phyloP scores from a whole-genome alignment of 352 stramenopile genomes.

The Pilasporangium apinafurcum region DNA sequence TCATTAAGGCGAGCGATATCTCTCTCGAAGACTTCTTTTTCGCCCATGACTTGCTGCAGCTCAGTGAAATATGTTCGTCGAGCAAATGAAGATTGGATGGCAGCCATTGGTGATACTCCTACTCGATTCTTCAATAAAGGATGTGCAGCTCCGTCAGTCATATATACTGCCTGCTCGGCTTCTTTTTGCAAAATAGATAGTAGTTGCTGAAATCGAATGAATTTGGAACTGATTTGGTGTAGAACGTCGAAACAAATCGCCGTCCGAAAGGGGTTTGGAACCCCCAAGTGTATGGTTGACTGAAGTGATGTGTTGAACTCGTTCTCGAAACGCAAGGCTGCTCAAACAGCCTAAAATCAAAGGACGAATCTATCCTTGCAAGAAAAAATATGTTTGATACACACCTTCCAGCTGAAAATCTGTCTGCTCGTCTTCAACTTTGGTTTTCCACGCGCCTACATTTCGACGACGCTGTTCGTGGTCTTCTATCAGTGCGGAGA shows the following conservation, averaged over 20 bases:
- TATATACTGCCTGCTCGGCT: conserved; percentile 33
- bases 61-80: conserved; percentile 52
- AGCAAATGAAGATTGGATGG: conserved; percentile 14
- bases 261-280: conserved; percentile 49
- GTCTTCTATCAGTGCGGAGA: no score
- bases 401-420: no score
- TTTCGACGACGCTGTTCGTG: no score
- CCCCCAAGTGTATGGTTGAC: conserved; percentile 44
- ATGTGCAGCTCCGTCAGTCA: conserved; percentile 5
- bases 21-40: conserved; percentile 27
- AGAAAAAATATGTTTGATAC: not conserved
- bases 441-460: no score
- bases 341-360: not conserved
- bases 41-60: conserved; percentile 27
- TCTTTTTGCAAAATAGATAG: conserved; percentile 23
- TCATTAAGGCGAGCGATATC: conserved; percentile 29
- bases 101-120: not conserved
- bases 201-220: conserved; percentile 38
- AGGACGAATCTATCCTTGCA: no score
- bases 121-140: not conserved
- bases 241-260: conserved; percentile 55
- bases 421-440: no score
- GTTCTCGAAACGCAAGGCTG: conserved; percentile 32
- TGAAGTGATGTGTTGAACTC: conserved; percentile 38
- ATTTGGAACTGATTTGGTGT: conserved; percentile 31